phyloP scores from a whole-genome alignment of 2,329 filamentous ascomycete species.

The Alternaria conjuncta region DNA sequence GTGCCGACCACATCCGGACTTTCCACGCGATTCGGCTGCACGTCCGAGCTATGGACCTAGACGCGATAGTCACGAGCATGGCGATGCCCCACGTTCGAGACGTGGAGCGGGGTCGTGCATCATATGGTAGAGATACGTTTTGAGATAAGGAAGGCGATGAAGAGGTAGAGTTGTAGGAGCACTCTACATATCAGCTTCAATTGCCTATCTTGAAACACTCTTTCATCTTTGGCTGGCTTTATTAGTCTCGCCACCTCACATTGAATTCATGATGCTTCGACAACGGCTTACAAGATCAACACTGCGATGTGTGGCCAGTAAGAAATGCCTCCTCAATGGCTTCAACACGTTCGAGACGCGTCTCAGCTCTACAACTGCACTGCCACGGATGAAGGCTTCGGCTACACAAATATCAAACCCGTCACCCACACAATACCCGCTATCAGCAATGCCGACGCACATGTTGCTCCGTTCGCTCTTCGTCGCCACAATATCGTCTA shows the following conservation, averaged over 20 bases:
- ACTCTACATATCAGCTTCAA: background rate
- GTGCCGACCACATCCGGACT: background rate
- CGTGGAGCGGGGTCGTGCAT: slow-evolving; percentile 28
- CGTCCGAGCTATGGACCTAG: slow-evolving; percentile 23
- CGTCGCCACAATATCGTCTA: slow-evolving; percentile 57
- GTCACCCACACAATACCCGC: slow-evolving; percentile 17
- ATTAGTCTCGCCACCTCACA: background rate
- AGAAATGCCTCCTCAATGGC: background rate
- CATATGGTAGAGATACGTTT: slow-evolving; percentile 14
- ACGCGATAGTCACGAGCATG: slow-evolving; percentile 29
- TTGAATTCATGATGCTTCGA: slow-evolving; percentile 14
- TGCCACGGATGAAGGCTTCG: slow-evolving; percentile 13
- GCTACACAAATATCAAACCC: slow-evolving; percentile 13
- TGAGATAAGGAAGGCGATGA: slow-evolving; percentile 25
- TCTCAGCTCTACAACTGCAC: slow-evolving; percentile 19
- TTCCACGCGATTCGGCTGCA: slow-evolving; percentile 25
- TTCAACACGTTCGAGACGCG: slow-evolving; percentile 13
- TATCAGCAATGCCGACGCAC: slow-evolving; percentile 34
- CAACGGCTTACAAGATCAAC: slow-evolving; percentile 2
- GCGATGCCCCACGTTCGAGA: slow-evolving; percentile 22
- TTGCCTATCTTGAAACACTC: background rate
- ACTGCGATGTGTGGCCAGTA: slow-evolving; percentile 4
- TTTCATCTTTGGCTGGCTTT: background rate
- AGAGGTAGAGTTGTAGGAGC: background rate
- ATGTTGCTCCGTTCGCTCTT: slow-evolving; percentile 42